phyloP scores from a whole-genome alignment of 2,329 filamentous ascomycete species.

The Phaeomoniella chlamydospora region DNA sequence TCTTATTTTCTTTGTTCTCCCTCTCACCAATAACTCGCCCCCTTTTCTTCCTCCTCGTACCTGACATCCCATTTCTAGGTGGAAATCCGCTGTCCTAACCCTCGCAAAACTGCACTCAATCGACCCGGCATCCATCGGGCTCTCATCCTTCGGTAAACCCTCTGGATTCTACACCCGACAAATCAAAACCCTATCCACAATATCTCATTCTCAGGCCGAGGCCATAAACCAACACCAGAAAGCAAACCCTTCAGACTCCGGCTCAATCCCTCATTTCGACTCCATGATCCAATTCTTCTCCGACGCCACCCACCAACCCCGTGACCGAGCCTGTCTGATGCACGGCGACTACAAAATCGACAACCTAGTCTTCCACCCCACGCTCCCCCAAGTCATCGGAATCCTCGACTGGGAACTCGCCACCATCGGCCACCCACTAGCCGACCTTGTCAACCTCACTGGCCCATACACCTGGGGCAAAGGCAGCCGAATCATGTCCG shows the following conservation, averaged over 20 bases:
- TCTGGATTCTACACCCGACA: conserved; percentile 75
- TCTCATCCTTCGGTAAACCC: conserved; percentile 59
- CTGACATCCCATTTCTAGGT: no score
- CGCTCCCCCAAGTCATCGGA: conserved; percentile 74
- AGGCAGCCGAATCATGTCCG: conserved; percentile 19
- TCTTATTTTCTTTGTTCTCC: no score
- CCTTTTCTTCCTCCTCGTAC: no score
- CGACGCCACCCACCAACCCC: conserved; percentile 53
- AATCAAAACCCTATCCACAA: conserved; percentile 64
- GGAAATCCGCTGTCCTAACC: conserved; percentile 70
- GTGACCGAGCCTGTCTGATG: conserved; percentile 64
- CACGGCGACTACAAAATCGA: conserved; percentile 97
- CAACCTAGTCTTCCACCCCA: conserved; percentile 80
- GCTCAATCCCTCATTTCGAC: conserved; percentile 68
- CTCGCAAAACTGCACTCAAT: conserved; percentile 77
- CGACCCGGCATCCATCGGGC: conserved; percentile 47
- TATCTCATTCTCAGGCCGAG: conserved; percentile 64
- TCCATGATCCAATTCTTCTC: conserved; percentile 69
- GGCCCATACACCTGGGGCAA: conserved; percentile 22
- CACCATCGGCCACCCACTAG: conserved; percentile 89
- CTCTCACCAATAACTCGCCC: no score
- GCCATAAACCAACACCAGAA: conserved; percentile 57
- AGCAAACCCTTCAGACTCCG: no score
- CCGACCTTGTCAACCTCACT: conserved; percentile 70
- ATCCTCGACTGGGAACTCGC: conserved; percentile 99